Evolutionary conservation across 164 flowering plant species (phyloP).

Genomic region (Buxus sempervirens): DNA sequence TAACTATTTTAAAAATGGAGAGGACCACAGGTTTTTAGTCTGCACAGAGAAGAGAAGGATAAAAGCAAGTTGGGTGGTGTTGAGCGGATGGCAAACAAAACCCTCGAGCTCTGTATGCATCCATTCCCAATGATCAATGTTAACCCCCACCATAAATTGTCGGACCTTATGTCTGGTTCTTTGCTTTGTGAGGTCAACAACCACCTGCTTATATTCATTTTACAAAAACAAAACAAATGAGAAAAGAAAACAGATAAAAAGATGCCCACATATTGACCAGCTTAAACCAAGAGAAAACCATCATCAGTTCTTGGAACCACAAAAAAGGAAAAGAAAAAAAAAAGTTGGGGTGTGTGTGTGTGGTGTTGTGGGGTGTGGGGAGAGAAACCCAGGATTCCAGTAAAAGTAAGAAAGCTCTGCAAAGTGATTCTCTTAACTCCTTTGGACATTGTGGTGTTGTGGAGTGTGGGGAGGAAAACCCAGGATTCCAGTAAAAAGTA

Average conservation of each 20-base stretch:
- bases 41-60: too few relatives aligned
- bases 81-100: slow-evolving; percentile 17
- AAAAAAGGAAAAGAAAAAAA: neutral
- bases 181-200: slow-evolving; percentile 14
- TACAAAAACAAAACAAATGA: neutral
- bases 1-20: slow-evolving; percentile 6
- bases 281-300: neutral
- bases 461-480: slow-evolving; percentile 20
- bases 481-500: slow-evolving; percentile 44
- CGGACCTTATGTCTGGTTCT: slow-evolving; percentile 24
- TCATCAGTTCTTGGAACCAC: neutral
- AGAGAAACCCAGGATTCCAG: slow-evolving; percentile 45
- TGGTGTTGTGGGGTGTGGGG: too few relatives aligned
- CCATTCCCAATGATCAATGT: slow-evolving; percentile 19
- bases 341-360: too few relatives aligned
- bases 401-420: slow-evolving; percentile 21
- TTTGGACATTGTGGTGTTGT: too few relatives aligned
- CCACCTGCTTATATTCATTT: neutral
- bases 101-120: slow-evolving; percentile 41
- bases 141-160: slow-evolving; percentile 35
- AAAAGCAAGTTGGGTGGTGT: neutral
- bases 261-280: neutral
- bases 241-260: neutral
- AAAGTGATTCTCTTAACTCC: slow-evolving; percentile 15
- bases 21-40: neutral